Conservation (phyloP, 2,329 filamentous ascomycete species). For the Fusarium coicis region DNA sequence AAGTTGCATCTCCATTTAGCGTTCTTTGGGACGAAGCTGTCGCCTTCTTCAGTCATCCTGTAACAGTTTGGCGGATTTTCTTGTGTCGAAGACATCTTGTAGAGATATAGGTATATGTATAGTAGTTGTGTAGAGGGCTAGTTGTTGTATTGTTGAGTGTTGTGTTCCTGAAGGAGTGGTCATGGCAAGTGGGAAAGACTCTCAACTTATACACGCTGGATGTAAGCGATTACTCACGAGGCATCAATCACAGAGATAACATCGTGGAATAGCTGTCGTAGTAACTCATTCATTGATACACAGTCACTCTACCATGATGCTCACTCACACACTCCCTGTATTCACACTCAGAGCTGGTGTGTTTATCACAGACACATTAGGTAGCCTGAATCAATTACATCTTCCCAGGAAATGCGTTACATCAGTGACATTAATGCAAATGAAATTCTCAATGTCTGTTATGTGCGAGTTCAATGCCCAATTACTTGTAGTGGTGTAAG, state of each 20-base stretch:
- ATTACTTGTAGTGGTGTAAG: not conserved
- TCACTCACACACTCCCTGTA: too few relatives aligned
- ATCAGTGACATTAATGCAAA: rapidly evolving
- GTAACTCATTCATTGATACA: too few relatives aligned
- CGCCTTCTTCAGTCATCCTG: too few relatives aligned
- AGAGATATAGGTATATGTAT: not conserved
- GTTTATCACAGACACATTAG: not conserved
- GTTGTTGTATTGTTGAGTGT: too few relatives aligned
- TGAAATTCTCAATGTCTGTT: not conserved
- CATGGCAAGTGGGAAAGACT: not conserved
- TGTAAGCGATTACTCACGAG: rapidly evolving
- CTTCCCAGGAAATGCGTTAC: rapidly evolving
- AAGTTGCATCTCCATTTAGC: too few relatives aligned
- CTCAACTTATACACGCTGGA: not conserved
- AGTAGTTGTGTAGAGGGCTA: too few relatives aligned
- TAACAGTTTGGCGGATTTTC: too few relatives aligned
- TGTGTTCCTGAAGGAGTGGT: too few relatives aligned
- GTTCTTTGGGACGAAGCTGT: too few relatives aligned
- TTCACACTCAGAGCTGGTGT: not conserved
- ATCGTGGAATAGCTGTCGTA: rapidly evolving
- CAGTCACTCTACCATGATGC: not conserved
- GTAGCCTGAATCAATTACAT: not conserved
- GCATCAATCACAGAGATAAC: rapidly evolving
- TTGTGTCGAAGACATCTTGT: not conserved
- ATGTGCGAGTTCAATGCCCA: not conserved